A percentile compares a stretch with the other conserved stretches of the same genome.
phyloP scores from a whole-genome alignment of 495 filamentous ascomycete genomes.

The Neurospora tetraspora region DNA sequence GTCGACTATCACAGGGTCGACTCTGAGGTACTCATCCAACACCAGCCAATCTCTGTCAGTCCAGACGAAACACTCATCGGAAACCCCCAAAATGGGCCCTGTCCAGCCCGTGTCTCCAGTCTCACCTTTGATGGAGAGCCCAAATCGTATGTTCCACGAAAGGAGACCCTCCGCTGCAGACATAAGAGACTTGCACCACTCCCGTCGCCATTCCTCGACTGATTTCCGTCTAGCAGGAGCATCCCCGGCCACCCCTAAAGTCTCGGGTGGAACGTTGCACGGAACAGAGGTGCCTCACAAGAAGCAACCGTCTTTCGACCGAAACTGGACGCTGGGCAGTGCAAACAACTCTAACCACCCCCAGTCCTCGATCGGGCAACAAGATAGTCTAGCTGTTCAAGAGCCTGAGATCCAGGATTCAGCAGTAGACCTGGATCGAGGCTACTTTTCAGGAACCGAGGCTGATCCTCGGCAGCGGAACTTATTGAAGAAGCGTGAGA shows the following conservation, averaged over 20 bases:
- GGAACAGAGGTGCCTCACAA: slow-evolving; percentile 43
- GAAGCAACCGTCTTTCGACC: slow-evolving; percentile 82
- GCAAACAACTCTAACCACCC: slow-evolving; percentile 24
- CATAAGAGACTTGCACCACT: slow-evolving; percentile 72
- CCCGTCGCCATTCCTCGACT: slow-evolving; percentile 81
- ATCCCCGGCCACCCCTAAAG: slow-evolving; percentile 26
- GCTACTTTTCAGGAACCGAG: slow-evolving; percentile 90
- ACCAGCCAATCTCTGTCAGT: slow-evolving; percentile 29
- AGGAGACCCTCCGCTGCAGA: slow-evolving; percentile 69
- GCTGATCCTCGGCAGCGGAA: slow-evolving; percentile 64
- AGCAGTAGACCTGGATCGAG: slow-evolving; percentile 64
- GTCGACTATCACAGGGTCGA: slow-evolving; percentile 79
- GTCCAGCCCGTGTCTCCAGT: slow-evolving; percentile 30
- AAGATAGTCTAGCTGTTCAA: slow-evolving; percentile 23
- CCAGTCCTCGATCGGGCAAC: slow-evolving; percentile 37
- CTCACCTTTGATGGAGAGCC: slow-evolving; percentile 44
- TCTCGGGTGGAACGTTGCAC: slow-evolving; percentile 25
- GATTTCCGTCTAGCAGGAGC: slow-evolving; percentile 47
- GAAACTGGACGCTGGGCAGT: slow-evolving; percentile 73
- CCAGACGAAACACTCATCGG: slow-evolving; percentile 32
- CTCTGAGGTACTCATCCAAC: slow-evolving; percentile 44
- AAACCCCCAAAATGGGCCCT: slow-evolving; percentile 32
- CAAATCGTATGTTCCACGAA: slow-evolving; percentile 37
- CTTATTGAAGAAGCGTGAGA: slow-evolving; percentile 70
- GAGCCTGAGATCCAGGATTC: slow-evolving; percentile 28